phyloP scores from a whole-genome alignment of 805 yeast species.

The Kregervanrija delftensis region DNA sequence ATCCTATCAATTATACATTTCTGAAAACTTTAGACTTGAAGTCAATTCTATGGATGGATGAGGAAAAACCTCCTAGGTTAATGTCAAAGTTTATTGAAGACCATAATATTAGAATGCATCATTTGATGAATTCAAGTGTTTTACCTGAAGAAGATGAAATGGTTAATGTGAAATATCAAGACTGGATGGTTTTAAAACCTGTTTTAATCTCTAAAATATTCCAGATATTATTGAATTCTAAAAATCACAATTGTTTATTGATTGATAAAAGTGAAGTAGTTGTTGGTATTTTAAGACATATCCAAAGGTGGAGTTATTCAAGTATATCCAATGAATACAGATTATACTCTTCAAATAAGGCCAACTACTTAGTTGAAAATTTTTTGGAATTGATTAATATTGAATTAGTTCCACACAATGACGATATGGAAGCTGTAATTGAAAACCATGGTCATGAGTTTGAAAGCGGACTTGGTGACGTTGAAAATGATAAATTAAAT shows the following conservation, averaged over 20 bases:
- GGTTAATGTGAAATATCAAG: conserved; percentile 26
- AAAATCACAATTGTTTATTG: conserved; percentile 60
- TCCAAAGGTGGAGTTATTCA: conserved; percentile 85
- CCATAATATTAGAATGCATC: conserved; percentile 45
- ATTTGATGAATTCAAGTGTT: conserved; percentile 27
- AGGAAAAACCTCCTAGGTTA: conserved; percentile 75
- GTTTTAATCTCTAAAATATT: conserved; percentile 59
- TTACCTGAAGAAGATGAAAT: conserved; percentile 21
- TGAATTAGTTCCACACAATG: conserved; percentile 38
- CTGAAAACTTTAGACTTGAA: conserved; percentile 63
- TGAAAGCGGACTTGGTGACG: conserved; percentile 1
- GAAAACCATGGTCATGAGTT: conserved; percentile 2
- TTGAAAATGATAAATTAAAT: conserved; percentile 3
- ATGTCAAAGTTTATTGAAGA: conserved; percentile 59
- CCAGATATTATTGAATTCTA: conserved; percentile 54
- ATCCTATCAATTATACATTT: conserved; percentile 71
- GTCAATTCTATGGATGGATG: conserved; percentile 70
- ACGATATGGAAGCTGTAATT: conserved; percentile 5
- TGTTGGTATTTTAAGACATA: conserved; percentile 71
- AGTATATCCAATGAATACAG: conserved; percentile 83
- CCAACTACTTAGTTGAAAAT: conserved; percentile 75
- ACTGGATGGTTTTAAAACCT: conserved; percentile 73
- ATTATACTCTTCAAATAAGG: conserved; percentile 58
- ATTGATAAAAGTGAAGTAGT: conserved; percentile 78
- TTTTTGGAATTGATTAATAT: conserved; percentile 69